These are phyloP conservation scores for Craterostigma plantagineum DNA, from an alignment of 257 asterid species.

Conservation along the genomic window DNA sequence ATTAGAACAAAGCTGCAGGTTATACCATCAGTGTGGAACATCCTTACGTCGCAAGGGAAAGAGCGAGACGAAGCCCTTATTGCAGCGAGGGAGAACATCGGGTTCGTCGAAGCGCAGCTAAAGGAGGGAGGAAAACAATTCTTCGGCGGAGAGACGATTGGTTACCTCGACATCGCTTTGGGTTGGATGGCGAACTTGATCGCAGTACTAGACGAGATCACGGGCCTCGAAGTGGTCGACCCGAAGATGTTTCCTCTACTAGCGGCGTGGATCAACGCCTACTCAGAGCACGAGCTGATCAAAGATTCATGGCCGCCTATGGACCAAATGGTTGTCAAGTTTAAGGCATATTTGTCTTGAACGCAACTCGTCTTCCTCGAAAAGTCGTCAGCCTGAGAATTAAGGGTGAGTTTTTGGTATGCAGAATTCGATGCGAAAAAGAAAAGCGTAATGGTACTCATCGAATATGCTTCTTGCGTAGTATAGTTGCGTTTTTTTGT, in stretches of 20 bases:
- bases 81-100: slow-evolving; percentile 12
- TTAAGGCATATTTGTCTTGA: slow-evolving; percentile 9
- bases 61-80: slow-evolving; percentile 15
- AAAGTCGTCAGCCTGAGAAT: no score
- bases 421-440: no score
- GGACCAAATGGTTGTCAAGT: slow-evolving; percentile 34
- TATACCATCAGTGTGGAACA: not conserved
- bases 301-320: slow-evolving; percentile 47
- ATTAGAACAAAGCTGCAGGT: no score
- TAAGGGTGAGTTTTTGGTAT: no score
- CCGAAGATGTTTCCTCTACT: slow-evolving; percentile 24
- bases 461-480: no score
- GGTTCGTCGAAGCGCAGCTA: slow-evolving; percentile 13
- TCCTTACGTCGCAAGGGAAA: slow-evolving; percentile 12
- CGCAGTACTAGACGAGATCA: slow-evolving; percentile 29
- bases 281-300: slow-evolving; percentile 24
- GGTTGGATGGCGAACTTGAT: slow-evolving; percentile 22
- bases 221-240: slow-evolving; percentile 21
- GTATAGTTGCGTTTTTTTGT: no score
- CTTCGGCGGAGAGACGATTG: slow-evolving; percentile 29
- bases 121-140: slow-evolving; percentile 14
- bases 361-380: no score
- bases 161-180: slow-evolving; percentile 18
- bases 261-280: slow-evolving; percentile 34
- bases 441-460: no score